phyloP scores from a whole-genome alignment of 495 filamentous ascomycete species.

The Aspergillus asperescens region DNA sequence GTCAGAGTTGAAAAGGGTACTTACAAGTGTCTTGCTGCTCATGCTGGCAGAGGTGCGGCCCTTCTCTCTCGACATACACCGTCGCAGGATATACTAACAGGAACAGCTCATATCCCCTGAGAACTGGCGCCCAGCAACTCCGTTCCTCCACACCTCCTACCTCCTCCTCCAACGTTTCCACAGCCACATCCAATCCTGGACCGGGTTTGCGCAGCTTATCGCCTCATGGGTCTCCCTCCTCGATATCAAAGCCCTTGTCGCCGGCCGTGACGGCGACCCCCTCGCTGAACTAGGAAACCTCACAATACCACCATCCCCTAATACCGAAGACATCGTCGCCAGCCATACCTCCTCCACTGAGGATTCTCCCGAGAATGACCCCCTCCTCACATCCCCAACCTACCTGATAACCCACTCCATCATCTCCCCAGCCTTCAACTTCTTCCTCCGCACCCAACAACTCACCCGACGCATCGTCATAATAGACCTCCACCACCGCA shows the following conservation, averaged over 20 bases:
- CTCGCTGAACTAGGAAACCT: conserved; percentile 31
- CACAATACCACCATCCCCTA: neutral
- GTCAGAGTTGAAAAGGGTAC: conserved; percentile 23
- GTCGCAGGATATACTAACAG: neutral
- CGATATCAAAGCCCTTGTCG: conserved; percentile 39
- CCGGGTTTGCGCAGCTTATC: conserved; percentile 25
- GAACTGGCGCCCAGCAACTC: conserved; percentile 26
- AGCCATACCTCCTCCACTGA: neutral
- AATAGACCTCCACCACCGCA: conserved; percentile 40
- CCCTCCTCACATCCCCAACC: conserved; percentile 21
- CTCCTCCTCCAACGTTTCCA: conserved; percentile 34
- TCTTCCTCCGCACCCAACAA: conserved; percentile 35
- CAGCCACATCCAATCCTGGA: conserved; percentile 27
- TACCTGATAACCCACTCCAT: conserved; percentile 34
- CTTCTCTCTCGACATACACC: neutral
- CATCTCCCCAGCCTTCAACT: conserved; percentile 33
- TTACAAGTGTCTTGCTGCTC: conserved; percentile 32
- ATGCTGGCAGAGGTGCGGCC: conserved; percentile 38
- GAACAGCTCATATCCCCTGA: conserved; percentile 30
- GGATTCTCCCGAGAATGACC: conserved; percentile 16
- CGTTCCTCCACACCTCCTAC: conserved; percentile 35
- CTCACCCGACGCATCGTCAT: conserved; percentile 35
- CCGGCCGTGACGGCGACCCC: conserved; percentile 38
- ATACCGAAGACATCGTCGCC: neutral
- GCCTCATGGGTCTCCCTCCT: conserved; percentile 37